Evolutionary conservation across 2,329 filamentous ascomycete species (phyloP), one percentile per base, ranked within the genome.

Genomic region (Monosporascus sp.): DNA sequence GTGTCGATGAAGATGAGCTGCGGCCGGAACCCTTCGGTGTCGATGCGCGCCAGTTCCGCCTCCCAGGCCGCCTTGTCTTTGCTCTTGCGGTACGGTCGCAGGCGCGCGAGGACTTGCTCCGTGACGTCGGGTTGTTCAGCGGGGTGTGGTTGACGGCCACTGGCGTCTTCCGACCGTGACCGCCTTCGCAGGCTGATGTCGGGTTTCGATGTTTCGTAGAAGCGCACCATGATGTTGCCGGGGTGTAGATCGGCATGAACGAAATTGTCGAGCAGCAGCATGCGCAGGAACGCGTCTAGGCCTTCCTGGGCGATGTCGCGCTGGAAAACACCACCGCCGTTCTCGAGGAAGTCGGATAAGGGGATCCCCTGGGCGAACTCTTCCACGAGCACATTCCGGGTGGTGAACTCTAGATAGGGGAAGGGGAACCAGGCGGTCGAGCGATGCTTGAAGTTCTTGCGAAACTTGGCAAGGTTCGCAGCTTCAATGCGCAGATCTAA

Each of bases 181-280:
- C 68, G 69, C 5, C 65, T 53, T 15, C 61, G 65, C 28, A 86
- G 73, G 22, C 78, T 76, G 1, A 95, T 74, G 48, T 87, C 82
- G 0, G 93, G 81, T 56, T 86, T 80, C 15, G 85, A 84, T 0
- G 92, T 85, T 64, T 93, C 86, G 72, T 97, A 97, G 75, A 99
- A 99, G 58, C 95, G 91, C 47, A 99, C 93, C 92, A 99, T 97
- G 72, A 99, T 97, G 69, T 99, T 99, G 26, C 94, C 94, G 0
- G 94, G 94, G 68, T 99, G 94, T 31, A 99, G 75, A 68, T 99
- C 94, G 5, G 94, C 93, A 67, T 99, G 94, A 26, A 97, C 87
- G 69, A 99, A 99, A 69, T 99, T 99, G 70, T 99, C 94, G 40
- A 99, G 87, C 14, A 99, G 79, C 17, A 99, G 76, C 94, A 99